Conservation (phyloP, 257 asterid species). For the Galeopsis tetrahit region DNA sequence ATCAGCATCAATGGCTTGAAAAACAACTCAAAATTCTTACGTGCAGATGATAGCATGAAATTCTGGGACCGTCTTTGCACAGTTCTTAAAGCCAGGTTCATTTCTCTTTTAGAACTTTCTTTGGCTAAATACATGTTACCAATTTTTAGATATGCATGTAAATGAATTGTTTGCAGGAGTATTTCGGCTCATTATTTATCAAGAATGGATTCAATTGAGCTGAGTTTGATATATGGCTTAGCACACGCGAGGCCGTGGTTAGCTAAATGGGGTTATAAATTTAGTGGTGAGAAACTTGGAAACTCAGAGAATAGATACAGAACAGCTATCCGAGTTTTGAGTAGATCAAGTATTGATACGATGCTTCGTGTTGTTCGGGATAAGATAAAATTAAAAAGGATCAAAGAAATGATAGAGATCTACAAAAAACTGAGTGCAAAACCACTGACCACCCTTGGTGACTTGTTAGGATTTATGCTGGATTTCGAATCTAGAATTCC, state of each 20-base stretch:
- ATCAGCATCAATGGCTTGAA: constrained; percentile 52
- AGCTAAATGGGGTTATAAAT: constrained; percentile 71
- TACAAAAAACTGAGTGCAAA: constrained; percentile 52
- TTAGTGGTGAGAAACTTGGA: constrained; percentile 48
- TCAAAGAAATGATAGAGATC: constrained; percentile 44
- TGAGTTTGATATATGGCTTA: constrained; percentile 58
- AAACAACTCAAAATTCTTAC: constrained; percentile 40
- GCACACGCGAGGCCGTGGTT: constrained; percentile 62
- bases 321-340: constrained; percentile 46
- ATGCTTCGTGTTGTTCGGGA: constrained; percentile 46
- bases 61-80: constrained; percentile 83
- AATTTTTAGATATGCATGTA: not conserved
- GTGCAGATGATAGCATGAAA: constrained; percentile 58
- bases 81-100: constrained; percentile 62
- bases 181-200: constrained; percentile 51
- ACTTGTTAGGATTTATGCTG: constrained; percentile 62
- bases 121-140: constrained; percentile 4
- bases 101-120: not conserved
- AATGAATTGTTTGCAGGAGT: constrained; percentile 48
- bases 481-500: constrained; percentile 40
- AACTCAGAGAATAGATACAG: constrained; percentile 45
- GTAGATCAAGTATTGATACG: constrained; percentile 52
- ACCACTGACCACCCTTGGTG: constrained; percentile 57
- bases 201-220: constrained; percentile 47
- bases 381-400: constrained; percentile 40